Conservation (phyloP, 352 stramenopile species). For the Globisporangium radiosum region DNA sequence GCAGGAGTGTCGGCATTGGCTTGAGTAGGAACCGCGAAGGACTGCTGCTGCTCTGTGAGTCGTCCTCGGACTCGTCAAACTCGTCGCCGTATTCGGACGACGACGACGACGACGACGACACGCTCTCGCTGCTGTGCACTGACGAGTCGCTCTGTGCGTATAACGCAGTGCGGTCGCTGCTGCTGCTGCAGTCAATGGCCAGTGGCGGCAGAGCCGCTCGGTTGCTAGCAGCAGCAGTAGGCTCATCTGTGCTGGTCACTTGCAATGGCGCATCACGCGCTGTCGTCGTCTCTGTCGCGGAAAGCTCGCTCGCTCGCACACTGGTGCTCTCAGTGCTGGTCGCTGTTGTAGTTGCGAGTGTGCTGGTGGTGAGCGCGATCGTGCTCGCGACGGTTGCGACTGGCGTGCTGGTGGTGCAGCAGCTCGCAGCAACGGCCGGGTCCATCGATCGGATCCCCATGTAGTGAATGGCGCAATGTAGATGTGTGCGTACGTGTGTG, state of each 20-base stretch:
- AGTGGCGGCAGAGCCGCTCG: no score
- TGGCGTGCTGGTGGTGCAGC: neutral
- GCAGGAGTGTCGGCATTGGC: conserved; percentile 58
- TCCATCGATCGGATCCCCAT: conserved; percentile 1
- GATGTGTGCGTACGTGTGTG: neutral
- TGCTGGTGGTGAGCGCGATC: neutral
- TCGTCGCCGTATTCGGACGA: conserved; percentile 8
- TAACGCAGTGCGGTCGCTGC: neutral
- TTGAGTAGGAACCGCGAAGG: conserved; percentile 44
- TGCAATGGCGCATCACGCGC: neutral
- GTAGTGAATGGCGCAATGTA: neutral
- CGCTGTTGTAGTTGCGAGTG: neutral
- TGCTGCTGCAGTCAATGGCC: neutral
- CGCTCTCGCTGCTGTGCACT: conserved; percentile 12
- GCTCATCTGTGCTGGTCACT: no score
- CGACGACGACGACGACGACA: conserved; percentile 1
- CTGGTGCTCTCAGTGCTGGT: neutral
- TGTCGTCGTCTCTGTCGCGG: neutral
- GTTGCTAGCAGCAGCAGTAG: no score
- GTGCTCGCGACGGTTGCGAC: neutral
- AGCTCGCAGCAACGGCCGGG: neutral
- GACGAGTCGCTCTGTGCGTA: conserved; percentile 10
- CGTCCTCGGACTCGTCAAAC: conserved; percentile 11
- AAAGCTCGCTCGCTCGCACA: neutral
- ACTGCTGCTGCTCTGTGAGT: neutral